Evolutionary conservation across 2,329 filamentous ascomycete species (phyloP).

Genomic region (Fusarium udum): DNA sequence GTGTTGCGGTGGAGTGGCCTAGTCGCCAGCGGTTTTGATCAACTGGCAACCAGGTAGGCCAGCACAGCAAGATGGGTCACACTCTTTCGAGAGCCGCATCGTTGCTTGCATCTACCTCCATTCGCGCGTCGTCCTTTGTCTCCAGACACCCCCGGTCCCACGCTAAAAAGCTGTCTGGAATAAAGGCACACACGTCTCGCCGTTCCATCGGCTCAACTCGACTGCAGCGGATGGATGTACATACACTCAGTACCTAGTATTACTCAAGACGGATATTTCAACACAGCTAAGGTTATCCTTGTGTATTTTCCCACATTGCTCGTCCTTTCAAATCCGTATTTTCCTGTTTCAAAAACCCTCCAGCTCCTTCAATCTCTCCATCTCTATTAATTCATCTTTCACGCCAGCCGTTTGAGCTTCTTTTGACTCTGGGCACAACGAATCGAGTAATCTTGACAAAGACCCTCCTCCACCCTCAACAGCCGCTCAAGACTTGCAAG

Average conservation of each 20-base stretch:
- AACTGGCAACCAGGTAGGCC: slow-evolving; percentile 88
- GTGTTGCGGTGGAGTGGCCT: slow-evolving; percentile 67
- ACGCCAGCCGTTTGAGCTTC: slow-evolving; percentile 1
- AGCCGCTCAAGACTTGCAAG: slow-evolving; percentile 15
- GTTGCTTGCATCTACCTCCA: slow-evolving; percentile 65
- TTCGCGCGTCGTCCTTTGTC: slow-evolving; percentile 50
- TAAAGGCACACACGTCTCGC: slow-evolving; percentile 68
- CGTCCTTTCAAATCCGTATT: neutral
- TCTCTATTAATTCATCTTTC: slow-evolving; percentile 12
- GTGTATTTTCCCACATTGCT: slow-evolving; percentile 9
- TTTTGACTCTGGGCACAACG: slow-evolving; percentile 7
- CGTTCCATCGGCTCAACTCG: slow-evolving; percentile 58
- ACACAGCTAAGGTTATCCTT: slow-evolving; percentile 21
- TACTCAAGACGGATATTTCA: slow-evolving; percentile 55
- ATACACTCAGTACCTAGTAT: slow-evolving; percentile 21
- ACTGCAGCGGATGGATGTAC: slow-evolving; percentile 55
- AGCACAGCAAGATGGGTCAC: slow-evolving; percentile 87
- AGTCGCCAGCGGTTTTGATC: slow-evolving; percentile 70
- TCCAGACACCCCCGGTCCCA: slow-evolving; percentile 59
- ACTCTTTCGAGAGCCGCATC: slow-evolving; percentile 73
- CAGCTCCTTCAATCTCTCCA: slow-evolving; percentile 8
- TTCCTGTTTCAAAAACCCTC: slow-evolving; percentile 30
- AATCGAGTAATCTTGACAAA: slow-evolving; percentile 27
- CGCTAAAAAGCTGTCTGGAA: slow-evolving; percentile 65
- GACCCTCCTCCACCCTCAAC: slow-evolving; percentile 12